Percentiles rank a stretch among this genome's conserved stretches.
Evolutionary conservation across 2,329 filamentous ascomycete species (phyloP).

Genomic region (Diplocarpon mali): DNA sequence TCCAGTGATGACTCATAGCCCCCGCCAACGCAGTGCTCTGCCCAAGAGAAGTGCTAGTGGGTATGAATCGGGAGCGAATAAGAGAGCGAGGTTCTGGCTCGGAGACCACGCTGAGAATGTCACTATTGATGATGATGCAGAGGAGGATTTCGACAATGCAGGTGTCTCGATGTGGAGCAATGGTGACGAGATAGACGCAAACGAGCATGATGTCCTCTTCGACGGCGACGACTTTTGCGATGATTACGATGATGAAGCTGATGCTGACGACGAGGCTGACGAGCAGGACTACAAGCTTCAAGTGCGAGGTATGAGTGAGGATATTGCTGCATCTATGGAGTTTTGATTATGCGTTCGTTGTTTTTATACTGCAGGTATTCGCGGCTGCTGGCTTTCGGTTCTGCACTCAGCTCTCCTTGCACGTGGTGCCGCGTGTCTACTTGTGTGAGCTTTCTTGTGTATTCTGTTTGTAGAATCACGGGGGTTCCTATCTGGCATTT

Average conservation of each 20-base stretch:
- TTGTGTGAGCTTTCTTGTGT: constrained; percentile 8
- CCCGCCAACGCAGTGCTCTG: constrained; percentile 31
- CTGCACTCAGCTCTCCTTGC: neutral
- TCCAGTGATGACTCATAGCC: constrained; percentile 59
- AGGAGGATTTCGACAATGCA: constrained; percentile 30
- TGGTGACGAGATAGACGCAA: constrained; percentile 34
- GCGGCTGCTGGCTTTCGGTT: constrained; percentile 10
- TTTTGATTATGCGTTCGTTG: constrained; percentile 9
- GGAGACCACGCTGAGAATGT: constrained; percentile 47
- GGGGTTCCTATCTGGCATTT: constrained; percentile 4
- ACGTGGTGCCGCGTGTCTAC: constrained; percentile 10
- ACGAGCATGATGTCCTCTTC: constrained; percentile 37
- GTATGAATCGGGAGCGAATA: constrained; percentile 48
- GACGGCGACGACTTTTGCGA: constrained; percentile 35
- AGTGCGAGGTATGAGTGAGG: constrained; percentile 49
- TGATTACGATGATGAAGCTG: constrained; percentile 27
- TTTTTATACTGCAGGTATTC: neutral
- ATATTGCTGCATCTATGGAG: constrained; percentile 51
- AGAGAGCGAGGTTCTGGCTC: constrained; percentile 83
- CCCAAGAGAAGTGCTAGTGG: constrained; percentile 22
- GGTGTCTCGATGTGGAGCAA: constrained; percentile 29
- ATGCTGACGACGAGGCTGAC: constrained; percentile 26
- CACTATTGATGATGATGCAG: constrained; percentile 31
- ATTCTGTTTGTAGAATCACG: constrained; percentile 6
- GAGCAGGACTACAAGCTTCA: constrained; percentile 34